phyloP scores from a whole-genome alignment of 352 stramenopile genomes.

The Phytophthora pini region DNA sequence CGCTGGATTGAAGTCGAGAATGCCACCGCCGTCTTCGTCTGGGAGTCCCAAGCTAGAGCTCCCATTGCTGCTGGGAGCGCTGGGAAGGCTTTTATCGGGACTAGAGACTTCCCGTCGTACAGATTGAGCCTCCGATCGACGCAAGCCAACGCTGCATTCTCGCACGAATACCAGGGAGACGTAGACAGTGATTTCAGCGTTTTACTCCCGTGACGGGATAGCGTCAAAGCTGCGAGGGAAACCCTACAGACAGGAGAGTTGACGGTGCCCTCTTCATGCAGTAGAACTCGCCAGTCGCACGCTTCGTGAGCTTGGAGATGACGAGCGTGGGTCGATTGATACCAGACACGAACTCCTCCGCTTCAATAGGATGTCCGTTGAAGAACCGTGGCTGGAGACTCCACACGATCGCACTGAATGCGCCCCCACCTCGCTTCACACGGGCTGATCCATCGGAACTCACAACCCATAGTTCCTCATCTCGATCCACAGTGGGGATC shows the following conservation, averaged over 20 bases:
- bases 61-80: conserved; percentile 13
- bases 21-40: conserved; percentile 15
- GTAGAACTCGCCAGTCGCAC: conserved; percentile 58
- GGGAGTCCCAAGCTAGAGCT: conserved; percentile 20
- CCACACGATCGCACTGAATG: no score
- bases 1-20: conserved; percentile 14
- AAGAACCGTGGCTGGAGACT: conserved; percentile 34
- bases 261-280: conserved; percentile 61
- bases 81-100: conserved; percentile 18
- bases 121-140: conserved; percentile 22
- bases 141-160: conserved; percentile 23
- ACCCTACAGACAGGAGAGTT: conserved; percentile 47
- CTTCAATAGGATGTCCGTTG: conserved; percentile 40
- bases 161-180: conserved; percentile 27
- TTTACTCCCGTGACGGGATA: conserved; percentile 29
- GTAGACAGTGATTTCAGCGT: conserved; percentile 38
- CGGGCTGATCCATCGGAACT: no score
- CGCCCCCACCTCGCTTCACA: no score
- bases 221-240: conserved; percentile 31
- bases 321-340: conserved; percentile 44
- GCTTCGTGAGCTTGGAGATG: conserved; percentile 48
- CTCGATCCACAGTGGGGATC: no score
- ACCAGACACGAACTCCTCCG: conserved; percentile 26
- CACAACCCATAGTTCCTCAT: no score
- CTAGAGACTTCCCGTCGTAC: conserved; percentile 34